A percentile compares a stretch with the other conserved stretches of the same genome.
Evolutionary conservation across 2,329 filamentous ascomycete species (phyloP).

Genomic region (Aspergillus intermedius): DNA sequence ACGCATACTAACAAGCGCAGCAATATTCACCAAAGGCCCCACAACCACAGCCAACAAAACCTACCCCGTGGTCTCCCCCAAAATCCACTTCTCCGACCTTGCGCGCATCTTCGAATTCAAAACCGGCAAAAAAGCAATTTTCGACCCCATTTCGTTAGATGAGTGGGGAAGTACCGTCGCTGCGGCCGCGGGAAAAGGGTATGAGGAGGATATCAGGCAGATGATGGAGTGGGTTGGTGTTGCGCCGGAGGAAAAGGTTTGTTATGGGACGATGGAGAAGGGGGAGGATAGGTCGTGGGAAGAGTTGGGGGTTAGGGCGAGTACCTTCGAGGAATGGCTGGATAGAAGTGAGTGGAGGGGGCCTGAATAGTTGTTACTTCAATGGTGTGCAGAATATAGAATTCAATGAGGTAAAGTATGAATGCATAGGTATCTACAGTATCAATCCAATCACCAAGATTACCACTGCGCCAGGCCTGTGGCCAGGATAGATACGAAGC

Average conservation of each 20-base stretch:
- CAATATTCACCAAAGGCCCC: conserved; percentile 7
- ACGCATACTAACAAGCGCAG: not conserved
- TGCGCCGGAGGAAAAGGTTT: conserved; percentile 12
- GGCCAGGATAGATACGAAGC: no score
- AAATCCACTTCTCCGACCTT: conserved; percentile 5
- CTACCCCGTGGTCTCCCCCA: conserved; percentile 7
- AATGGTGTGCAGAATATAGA: no score
- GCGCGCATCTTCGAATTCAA: conserved; percentile 5
- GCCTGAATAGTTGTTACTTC: conserved; percentile 1
- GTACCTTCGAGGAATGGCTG: conserved; percentile 15
- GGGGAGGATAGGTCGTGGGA: conserved; percentile 7
- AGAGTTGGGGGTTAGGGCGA: conserved; percentile 12
- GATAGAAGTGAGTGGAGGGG: conserved; percentile 9
- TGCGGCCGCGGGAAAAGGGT: conserved; percentile 7
- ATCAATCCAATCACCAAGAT: no score
- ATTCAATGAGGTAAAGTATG: no score
- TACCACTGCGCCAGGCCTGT: no score
- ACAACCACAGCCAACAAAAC: conserved; percentile 8
- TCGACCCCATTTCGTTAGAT: conserved; percentile 9
- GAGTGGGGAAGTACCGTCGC: conserved; percentile 7
- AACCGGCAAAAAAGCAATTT: conserved; percentile 6
- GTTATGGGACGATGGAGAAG: conserved; percentile 11
- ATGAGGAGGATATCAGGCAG: conserved; percentile 9
- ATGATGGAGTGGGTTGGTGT: conserved; percentile 18
- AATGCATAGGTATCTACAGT: no score